Base-by-base conservation (phyloP, 192 early-diverging fungal species). In the Coemansia sp. region DNA sequence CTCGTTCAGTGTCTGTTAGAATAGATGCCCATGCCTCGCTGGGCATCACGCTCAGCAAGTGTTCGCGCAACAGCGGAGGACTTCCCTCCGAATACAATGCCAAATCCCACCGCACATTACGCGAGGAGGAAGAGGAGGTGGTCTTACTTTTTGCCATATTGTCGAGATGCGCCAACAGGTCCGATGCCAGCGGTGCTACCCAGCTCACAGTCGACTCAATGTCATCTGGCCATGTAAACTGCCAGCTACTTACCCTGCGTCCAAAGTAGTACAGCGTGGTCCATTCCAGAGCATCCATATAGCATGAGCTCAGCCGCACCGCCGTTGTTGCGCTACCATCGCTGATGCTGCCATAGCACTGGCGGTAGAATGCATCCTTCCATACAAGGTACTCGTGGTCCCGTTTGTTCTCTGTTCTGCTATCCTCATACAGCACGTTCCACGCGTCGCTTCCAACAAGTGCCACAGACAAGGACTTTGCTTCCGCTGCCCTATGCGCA, bases 11-110 rank as follows among this genome's bases (percentile, higher is more conserved):
- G 3, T 50, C 20, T 6, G 37, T 44, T 25, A 65, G 36, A 52
- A 47, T 9, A 0, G 27, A 11, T 2, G 33, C 13, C 74, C 74
- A 76, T 13, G 68, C 48, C 17, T 55, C 60, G 0, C n/a, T 19
- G 0, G 74, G 74, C 50, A 76, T 13, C 7, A 76, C 68, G 41
- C 74, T 67, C 1, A 76, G 64, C 67, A 69, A 29, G 33, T 76
- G 74, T 38, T 76, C 74, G 17, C 48, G 40, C 9, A 61, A 50
- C 23, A 62, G 37, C 27, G 74, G 74, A 38, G 74, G 67, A 38
- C 22, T 11, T 1, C 10, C n/a, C 4, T 57, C 54, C 0, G 66
- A 66, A 13, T 31, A 33, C 25, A 67, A 63, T 0, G 59, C 41
- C 19, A 47, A 37, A 13, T 50, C 22, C 67, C 60, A 62, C 13